phyloP scores from a whole-genome alignment of 1,284 basidiomycete genomes.

The Blastosporella zonata region DNA sequence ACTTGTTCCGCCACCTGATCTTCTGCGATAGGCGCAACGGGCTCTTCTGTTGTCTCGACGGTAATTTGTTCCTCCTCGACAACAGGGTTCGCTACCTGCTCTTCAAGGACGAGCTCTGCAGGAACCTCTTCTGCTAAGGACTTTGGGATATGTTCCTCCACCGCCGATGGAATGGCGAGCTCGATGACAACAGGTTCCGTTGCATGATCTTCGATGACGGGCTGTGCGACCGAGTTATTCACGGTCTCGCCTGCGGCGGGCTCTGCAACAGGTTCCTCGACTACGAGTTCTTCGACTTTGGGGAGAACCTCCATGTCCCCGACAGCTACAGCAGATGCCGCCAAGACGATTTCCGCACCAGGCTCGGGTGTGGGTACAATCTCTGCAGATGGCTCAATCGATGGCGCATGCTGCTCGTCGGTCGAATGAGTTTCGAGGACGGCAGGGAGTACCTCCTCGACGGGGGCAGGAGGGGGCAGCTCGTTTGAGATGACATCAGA shows the following conservation, averaged over 20 bases:
- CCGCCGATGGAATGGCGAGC: background rate
- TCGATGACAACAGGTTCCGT: background rate
- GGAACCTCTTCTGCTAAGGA: background rate
- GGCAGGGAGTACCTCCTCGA: background rate
- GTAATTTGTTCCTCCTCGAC: background rate
- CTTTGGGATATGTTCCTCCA: background rate
- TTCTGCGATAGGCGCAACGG: background rate
- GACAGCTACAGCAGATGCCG: background rate
- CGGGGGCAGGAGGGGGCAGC: background rate
- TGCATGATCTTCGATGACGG: background rate
- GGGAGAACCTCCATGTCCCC: background rate
- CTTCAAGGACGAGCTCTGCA: too few species aligned
- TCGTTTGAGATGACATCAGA: background rate
- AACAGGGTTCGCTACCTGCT: background rate
- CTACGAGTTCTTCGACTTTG: background rate
- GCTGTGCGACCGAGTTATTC: too few species aligned
- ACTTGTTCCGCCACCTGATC: too few species aligned
- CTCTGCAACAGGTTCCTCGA: background rate
- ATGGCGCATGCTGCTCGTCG: background rate
- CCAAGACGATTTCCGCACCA: background rate
- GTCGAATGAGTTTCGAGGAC: background rate
- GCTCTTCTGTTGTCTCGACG: background rate
- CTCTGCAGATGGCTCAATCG: background rate
- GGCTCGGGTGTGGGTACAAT: background rate
- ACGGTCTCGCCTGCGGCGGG: too few species aligned